Conservation (phyloP, 768 basidiomycete genomes). For the Dentipellis sp. region DNA sequence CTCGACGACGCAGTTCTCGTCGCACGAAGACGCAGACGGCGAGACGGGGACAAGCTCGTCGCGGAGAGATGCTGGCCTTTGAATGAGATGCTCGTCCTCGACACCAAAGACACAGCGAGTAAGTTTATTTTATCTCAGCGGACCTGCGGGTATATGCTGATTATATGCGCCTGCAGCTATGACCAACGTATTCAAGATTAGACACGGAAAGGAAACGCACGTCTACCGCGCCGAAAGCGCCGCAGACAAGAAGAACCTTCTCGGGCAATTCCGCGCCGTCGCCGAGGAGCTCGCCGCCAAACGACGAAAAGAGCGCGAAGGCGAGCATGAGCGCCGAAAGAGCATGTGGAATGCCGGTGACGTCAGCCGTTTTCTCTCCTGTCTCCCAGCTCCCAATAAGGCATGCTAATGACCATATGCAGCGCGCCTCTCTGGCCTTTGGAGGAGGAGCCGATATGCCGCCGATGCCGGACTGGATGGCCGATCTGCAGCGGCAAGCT, state of each 20-base stretch:
- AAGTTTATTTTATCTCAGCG: conserved; percentile 17
- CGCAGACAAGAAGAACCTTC: conserved; percentile 78
- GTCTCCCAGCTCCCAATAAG: neutral
- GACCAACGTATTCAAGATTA: conserved; percentile 96
- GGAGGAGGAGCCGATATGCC: conserved; percentile 29
- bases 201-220: conserved; percentile 87
- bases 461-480: conserved; percentile 69
- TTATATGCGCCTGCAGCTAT: conserved; percentile 35
- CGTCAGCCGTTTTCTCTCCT: conserved; percentile 22
- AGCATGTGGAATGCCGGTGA: conserved; percentile 50
- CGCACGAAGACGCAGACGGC: conserved; percentile 62
- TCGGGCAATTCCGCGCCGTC: conserved; percentile 82
- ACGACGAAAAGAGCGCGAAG: conserved; percentile 88
- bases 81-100: conserved; percentile 89
- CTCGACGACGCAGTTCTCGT: conserved; percentile 89
- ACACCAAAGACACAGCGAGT: conserved; percentile 94
- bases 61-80: conserved; percentile 92
- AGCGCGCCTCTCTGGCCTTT: conserved; percentile 27
- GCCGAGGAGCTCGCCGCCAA: conserved; percentile 87
- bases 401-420: neutral
- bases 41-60: conserved; percentile 64
- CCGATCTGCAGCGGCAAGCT: conserved; percentile 50
- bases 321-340: conserved; percentile 84
- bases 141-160: neutral
- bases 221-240: conserved; percentile 82